A percentile compares a stretch with the other conserved stretches of the same genome.
Conservation (phyloP, 805 yeast genomes). For the Yamadazyma nakazawae region DNA sequence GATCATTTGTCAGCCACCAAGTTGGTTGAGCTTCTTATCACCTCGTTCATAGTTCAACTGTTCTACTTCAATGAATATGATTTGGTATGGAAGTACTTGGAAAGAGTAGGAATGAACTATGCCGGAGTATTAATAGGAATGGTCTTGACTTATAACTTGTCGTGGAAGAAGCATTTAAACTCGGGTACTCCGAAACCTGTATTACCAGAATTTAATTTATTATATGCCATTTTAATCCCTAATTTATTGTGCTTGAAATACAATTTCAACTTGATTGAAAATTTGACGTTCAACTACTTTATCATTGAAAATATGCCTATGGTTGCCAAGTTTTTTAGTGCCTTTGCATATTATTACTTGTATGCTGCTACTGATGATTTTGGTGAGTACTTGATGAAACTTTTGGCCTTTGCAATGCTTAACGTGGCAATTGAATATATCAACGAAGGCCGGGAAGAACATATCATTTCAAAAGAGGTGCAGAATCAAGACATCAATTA, state of each 20-base stretch:
- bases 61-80: constrained; percentile 23
- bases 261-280: constrained; percentile 16
- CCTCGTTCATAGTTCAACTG: constrained; percentile 29
- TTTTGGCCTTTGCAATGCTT: constrained; percentile 23
- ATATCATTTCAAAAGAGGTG: constrained; percentile 13
- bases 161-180: constrained; percentile 13
- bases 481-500: constrained; percentile 14
- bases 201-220: constrained; percentile 37
- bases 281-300: constrained; percentile 36
- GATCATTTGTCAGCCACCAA: constrained; percentile 27
- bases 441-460: constrained; percentile 23
- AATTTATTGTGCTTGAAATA: constrained; percentile 20
- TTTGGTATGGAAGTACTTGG: constrained; percentile 16
- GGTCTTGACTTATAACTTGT: constrained; percentile 24
- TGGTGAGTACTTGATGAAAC: constrained; percentile 12
- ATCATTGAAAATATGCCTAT: constrained; percentile 29
- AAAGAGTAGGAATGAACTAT: constrained; percentile 30
- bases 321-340: constrained; percentile 18
- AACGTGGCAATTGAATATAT: constrained; percentile 23
- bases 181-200: constrained; percentile 18
- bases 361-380: constrained; percentile 24
- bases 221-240: constrained; percentile 36
- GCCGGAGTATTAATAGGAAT: constrained; percentile 31
- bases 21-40: constrained; percentile 30
- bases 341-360: constrained; percentile 30